phyloP scores from a whole-genome alignment of 345 rosid genomes.

The Boechera retrofracta region DNA sequence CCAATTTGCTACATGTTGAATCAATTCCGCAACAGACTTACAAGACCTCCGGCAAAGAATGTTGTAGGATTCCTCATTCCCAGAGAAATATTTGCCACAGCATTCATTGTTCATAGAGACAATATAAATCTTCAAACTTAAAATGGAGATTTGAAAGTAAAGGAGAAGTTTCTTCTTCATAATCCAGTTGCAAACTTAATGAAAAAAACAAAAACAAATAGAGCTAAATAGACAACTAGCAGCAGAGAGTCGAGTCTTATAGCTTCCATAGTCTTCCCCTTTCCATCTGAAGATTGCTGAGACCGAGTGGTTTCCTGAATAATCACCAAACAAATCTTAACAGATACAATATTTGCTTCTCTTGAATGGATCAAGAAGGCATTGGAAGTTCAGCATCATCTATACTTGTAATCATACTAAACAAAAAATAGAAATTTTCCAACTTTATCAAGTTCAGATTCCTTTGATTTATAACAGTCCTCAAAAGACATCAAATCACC shows the following conservation, averaged over 20 bases:
- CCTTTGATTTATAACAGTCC: slow-evolving; percentile 1
- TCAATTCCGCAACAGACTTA: slow-evolving; percentile 43
- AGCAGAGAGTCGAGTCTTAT: background rate
- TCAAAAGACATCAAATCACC: slow-evolving; percentile 22
- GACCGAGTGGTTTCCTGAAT: slow-evolving; percentile 24
- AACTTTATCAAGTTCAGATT: slow-evolving; percentile 24
- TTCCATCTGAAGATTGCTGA: slow-evolving; percentile 30
- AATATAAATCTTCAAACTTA: background rate
- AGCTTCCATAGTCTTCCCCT: background rate
- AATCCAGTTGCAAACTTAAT: background rate
- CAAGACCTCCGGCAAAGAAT: slow-evolving; percentile 81
- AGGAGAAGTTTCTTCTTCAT: slow-evolving; percentile 42
- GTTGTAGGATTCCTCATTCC: slow-evolving; percentile 92
- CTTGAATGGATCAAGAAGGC: slow-evolving; percentile 3
- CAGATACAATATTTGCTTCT: slow-evolving; percentile 3
- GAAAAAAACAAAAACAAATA: background rate
- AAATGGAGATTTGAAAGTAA: slow-evolving; percentile 40
- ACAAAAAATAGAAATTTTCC: background rate
- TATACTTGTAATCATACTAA: background rate
- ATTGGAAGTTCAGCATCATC: background rate
- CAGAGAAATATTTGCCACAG: slow-evolving; percentile 84
- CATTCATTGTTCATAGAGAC: slow-evolving; percentile 21
- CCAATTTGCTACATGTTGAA: background rate
- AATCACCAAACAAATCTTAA: slow-evolving; percentile 3
- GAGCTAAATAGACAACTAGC: background rate